Base-by-base conservation (phyloP, 2,329 filamentous ascomycete species). In the Blastomyces emzantsi region DNA sequence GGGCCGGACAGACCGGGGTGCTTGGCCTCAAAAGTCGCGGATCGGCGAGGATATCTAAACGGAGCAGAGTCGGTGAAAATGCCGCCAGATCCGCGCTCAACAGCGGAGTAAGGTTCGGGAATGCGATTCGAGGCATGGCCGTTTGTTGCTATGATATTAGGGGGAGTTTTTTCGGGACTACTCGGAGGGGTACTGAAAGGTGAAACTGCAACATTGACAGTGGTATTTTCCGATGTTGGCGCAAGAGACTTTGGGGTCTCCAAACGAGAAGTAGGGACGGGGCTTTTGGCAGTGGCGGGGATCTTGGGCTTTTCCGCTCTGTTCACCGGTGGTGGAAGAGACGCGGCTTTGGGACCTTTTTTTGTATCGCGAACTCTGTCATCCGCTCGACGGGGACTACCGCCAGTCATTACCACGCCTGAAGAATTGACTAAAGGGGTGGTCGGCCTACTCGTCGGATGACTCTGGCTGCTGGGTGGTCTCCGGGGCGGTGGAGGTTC, bases 141-240 rank as follows among this genome's bases (percentile, higher is more conserved):
- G 47, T 64, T 62, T 5, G 36, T 41, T 30, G 47, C 28, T 33
- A 55, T 28, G n/a, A 52, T 41, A 9, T 61, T n/a, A 7, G 61
- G 39, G 17, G 64, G 51, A 8, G 79, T 73, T 62, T 82, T 87
- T 63, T 84, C 86, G 4, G 85, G 83, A 71, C 88, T 93, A 68
- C 86, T 87, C 0, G 92, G 91, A 22, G 92, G 92, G 45, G 91
- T 96, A 70, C 82, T 92, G 72, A 97, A 96, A 0, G 93, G 92
- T 0, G 93, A 96, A 0, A 86, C 71, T 60, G 78, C 76, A 41
- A 79, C 79, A 52, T 82, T 80, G 2, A 73, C 71, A 6, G 72
- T 67, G 1, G 66, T 64, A 9, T 63, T 67, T 25, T 71, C 72
- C 5, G 69, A 64, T 8, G 62, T 67, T 25, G 73, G 74, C 36